Evolutionary conservation across 768 basidiomycete genomes (phyloP), one percentile per base, ranked within the genome.

Genomic region (Tephrocybe sp.): DNA sequence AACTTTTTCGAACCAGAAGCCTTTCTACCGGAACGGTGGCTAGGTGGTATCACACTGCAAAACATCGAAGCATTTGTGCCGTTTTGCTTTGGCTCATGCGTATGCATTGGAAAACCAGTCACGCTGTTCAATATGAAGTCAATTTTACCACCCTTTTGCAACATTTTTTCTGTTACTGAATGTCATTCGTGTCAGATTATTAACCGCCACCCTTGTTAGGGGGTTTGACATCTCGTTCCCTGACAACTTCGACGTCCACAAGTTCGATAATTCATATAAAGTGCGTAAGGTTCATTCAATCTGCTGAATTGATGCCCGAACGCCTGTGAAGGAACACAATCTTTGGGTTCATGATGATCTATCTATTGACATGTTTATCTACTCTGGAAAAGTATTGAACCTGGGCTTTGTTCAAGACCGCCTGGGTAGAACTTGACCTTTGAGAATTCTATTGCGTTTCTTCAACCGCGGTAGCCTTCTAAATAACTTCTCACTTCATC

Each of bases 41-140:
- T 57, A 8, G 30, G 33, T 40, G 35, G 16, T 17, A 38, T 22
- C 35, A 39, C 41, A 2, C 17, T 39, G 8, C 58, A 54, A 26
- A 53, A 53, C 26, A 49, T 22, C 38, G 55, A 54, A 41, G 62
- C 56, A 3, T 62, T 53, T 53, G 52, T 64, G 32, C 62, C 60
- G 1, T 65, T 62, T 31, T 49, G 50, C 32, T 53, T 54, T 26
- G 62, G 64, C 14, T 52, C 48, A 1, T 60, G 59, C 3, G 54
- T 59, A 1, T 65, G 64, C 47, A 59, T 62, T 20, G 64, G 62
- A 12, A 65, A 63, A 32, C 56, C 60, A 1, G 62, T 65, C 12
- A 60, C 60, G 4, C 50, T 65, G n/a, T 52, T 62, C 40, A 62
- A 65, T 36, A 63, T 63, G 59, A 65, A 65, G 63, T 65, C 4